Evolutionary conservation across 495 filamentous ascomycete genomes (phyloP).

Genomic region (Podospora pseudoanserina): DNA sequence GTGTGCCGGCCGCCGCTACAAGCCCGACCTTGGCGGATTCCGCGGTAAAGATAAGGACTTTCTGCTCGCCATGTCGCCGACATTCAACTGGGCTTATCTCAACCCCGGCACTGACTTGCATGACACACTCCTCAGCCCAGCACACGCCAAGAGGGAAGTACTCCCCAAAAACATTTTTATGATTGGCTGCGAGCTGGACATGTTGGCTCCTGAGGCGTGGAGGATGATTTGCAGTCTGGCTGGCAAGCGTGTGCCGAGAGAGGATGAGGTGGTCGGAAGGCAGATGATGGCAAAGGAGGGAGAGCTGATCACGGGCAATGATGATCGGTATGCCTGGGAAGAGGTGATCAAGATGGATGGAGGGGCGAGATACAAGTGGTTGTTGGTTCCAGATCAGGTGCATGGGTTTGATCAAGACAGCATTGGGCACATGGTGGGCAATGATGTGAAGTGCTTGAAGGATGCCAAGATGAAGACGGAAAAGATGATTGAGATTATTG

Average conservation of each 20-base stretch:
- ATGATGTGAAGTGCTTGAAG: slow-evolving; percentile 20
- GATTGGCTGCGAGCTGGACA: slow-evolving; percentile 52
- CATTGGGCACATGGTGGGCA: slow-evolving; percentile 9
- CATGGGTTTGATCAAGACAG: slow-evolving; percentile 38
- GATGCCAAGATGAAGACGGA: slow-evolving; percentile 35
- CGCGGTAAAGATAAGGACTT: slow-evolving; percentile 26
- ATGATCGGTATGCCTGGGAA: slow-evolving; percentile 39
- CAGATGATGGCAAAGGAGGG: slow-evolving; percentile 20
- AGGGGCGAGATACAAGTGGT: slow-evolving; percentile 32
- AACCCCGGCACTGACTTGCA: slow-evolving; percentile 15
- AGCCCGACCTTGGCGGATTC: slow-evolving; percentile 31
- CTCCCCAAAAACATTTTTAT: slow-evolving; percentile 42
- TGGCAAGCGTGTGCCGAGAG: slow-evolving; percentile 18
- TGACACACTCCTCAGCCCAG: slow-evolving; percentile 34
- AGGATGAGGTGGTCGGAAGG: slow-evolving; percentile 18
- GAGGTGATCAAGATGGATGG: slow-evolving; percentile 20
- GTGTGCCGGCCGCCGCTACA: slow-evolving; percentile 29
- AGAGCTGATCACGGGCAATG: slow-evolving; percentile 26
- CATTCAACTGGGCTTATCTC: slow-evolving; percentile 39
- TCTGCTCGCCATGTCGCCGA: slow-evolving; percentile 16
- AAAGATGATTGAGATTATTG: slow-evolving; percentile 32
- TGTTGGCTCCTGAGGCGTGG: slow-evolving; percentile 37
- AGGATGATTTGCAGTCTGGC: slow-evolving; percentile 34
- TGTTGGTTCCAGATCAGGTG: slow-evolving; percentile 40
- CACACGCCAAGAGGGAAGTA: slow-evolving; percentile 25